Evolutionary conservation across 2,329 filamentous ascomycete species (phyloP).

Genomic region (Magnaporthiopsis incrustans): DNA sequence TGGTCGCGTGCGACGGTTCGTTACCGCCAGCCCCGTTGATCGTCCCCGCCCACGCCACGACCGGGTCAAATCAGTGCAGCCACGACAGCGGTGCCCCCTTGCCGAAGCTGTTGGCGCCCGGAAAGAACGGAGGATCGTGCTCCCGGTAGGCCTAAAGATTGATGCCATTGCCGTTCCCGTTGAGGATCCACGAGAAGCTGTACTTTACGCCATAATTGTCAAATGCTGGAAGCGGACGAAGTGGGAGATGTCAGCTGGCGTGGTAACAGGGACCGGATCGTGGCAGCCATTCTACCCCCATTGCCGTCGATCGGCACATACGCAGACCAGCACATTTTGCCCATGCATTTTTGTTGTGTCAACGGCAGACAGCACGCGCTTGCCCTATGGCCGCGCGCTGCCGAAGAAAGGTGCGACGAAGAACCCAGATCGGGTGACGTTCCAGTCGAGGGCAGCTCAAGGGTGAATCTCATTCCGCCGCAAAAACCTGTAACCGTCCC

Average conservation of each 20-base stretch:
- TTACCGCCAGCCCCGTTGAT: no score
- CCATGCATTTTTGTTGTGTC: slow-evolving; percentile 50
- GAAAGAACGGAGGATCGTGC: slow-evolving; percentile 10
- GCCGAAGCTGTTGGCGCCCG: slow-evolving; percentile 6
- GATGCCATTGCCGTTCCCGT: slow-evolving; percentile 27
- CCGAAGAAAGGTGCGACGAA: slow-evolving; percentile 42
- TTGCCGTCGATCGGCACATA: slow-evolving; percentile 45
- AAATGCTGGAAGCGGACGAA: slow-evolving; percentile 26
- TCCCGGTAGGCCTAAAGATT: neutral
- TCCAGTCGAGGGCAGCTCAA: slow-evolving; percentile 33
- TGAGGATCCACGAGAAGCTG: slow-evolving; percentile 33
- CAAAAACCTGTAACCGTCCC: slow-evolving; percentile 26
- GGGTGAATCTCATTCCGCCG: slow-evolving; percentile 21
- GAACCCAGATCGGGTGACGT: slow-evolving; percentile 17
- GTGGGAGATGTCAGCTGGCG: neutral
- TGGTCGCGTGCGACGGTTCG: slow-evolving; percentile 27
- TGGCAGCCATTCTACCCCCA: slow-evolving; percentile 4
- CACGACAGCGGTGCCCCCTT: neutral
- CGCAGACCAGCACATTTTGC: slow-evolving; percentile 46
- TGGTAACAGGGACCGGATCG: neutral
- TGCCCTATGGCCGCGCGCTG: slow-evolving; percentile 54
- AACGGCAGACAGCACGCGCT: slow-evolving; percentile 47
- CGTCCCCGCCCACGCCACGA: no score
- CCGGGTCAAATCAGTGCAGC: neutral
- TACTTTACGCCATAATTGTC: slow-evolving; percentile 41